Conservation (phyloP, 768 basidiomycete species). For the Suillus luteus region DNA sequence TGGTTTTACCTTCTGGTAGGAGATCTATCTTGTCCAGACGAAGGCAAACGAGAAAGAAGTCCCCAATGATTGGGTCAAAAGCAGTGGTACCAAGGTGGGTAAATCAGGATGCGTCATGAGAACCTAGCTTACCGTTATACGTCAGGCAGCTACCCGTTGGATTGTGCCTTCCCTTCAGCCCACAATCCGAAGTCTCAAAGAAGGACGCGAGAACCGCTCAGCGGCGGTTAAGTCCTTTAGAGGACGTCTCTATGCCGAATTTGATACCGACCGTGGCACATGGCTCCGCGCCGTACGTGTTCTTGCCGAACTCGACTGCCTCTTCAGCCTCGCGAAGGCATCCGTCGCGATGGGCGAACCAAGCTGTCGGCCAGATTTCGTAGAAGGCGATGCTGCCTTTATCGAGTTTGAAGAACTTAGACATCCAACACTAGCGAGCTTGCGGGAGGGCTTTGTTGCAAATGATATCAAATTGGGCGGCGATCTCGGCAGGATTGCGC, state of each 20-base stretch:
- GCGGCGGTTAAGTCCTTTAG: constrained; percentile 84
- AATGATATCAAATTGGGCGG: constrained; percentile 90
- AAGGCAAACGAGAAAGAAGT: constrained; percentile 58
- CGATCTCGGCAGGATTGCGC: constrained; percentile 68
- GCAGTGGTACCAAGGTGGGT: constrained; percentile 73
- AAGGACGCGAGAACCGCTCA: constrained; percentile 87
- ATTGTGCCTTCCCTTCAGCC: constrained; percentile 69
- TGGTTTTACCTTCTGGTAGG: constrained; percentile 45
- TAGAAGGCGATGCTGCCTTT: constrained; percentile 77
- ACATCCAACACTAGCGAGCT: constrained; percentile 77
- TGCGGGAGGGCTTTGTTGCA: constrained; percentile 85
- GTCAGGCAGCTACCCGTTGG: constrained; percentile 74
- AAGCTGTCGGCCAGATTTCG: constrained; percentile 86
- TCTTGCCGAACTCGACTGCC: constrained; percentile 94
- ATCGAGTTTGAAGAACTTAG: constrained; percentile 88
- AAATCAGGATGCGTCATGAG: background rate
- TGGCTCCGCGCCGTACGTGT: constrained; percentile 87
- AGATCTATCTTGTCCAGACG: constrained; percentile 88
- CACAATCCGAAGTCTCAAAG: constrained; percentile 82
- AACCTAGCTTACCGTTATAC: constrained; percentile 1
- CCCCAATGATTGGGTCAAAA: constrained; percentile 86
- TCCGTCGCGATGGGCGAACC: constrained; percentile 92
- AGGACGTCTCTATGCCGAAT: constrained; percentile 74
- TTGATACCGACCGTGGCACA: constrained; percentile 74
- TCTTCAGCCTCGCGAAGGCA: constrained; percentile 88